Evolutionary conservation across 23 red algal genomes (phyloP), one percentile per base, ranked within the genome.

Genomic region (Gracilariopsis chorda): DNA sequence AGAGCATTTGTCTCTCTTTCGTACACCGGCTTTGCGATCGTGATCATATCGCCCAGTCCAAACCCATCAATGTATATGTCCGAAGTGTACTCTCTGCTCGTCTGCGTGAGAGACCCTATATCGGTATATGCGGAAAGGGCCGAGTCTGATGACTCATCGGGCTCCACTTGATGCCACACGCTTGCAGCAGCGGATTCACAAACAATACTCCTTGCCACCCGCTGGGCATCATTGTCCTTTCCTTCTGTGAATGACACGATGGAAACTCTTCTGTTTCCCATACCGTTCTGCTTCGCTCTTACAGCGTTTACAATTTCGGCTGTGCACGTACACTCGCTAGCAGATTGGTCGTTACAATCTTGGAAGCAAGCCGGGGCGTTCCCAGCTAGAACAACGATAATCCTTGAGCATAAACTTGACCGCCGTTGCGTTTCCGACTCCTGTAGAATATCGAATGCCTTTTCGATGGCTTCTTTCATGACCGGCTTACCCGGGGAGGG

Each of bases 1-100:
- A 80, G 16, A 0, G 45, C 33, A 21, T 28, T 35, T 16, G 48
- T 39, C 19, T 53, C 34, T 34, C 20, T 37, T 5, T 53, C 52
- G 32, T 80, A 80, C 7, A 80, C 76, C 21, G 76, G 76, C 10
- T 39, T 32, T 14, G 76, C 76, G 51, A 80, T 57, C 6, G 76
- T 80, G 32, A 80, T 53, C 76, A 80, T 59, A 53, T 80, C 76
- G 8, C 76, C 76, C 24, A 80, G 48, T 25, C 76, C 76, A 39
- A 4, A 10, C 1, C 17, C 36, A 58, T 80, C 76, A 39, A n/a
- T 42, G 52, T 80, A 80, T 39, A 80, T 45, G 25, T 55, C 76
- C 3, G 76, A 80, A 39, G 76, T 57, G 35, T 57, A 80, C 17
- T 57, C 39, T 57, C 35, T 24, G n/a, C 67, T 73, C 40, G 67